phyloP scores from a whole-genome alignment of 1,284 basidiomycete species.

The Sporisorium sorghi region DNA sequence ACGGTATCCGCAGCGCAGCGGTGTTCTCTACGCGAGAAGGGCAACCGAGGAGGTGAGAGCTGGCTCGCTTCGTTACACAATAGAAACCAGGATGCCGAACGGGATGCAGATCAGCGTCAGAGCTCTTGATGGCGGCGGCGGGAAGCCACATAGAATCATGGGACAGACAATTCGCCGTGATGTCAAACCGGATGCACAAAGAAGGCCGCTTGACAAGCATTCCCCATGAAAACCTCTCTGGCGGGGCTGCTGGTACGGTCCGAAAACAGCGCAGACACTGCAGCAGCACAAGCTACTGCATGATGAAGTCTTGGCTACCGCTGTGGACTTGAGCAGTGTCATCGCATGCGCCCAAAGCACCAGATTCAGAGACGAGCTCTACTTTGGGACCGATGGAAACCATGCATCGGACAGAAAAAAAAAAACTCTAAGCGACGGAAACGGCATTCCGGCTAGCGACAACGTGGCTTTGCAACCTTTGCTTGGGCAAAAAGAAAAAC shows the following conservation, averaged over 20 bases:
- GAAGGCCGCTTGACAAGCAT: not conserved
- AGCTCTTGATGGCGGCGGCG: not conserved
- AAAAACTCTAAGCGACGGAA: slow-evolving; percentile 6
- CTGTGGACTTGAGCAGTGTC: not conserved
- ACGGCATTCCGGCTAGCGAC: not conserved
- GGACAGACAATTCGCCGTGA: not conserved
- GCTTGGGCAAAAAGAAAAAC: not conserved
- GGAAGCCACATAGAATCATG: not conserved
- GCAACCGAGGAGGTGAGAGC: not conserved
- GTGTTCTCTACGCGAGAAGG: not conserved
- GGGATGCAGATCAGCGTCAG: slow-evolving; percentile 9
- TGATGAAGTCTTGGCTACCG: not conserved
- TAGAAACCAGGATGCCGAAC: not conserved
- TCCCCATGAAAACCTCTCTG: not conserved
- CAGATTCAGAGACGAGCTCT: not conserved
- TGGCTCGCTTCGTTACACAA: too few species aligned
- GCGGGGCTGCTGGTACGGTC: too few species aligned
- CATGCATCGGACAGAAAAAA: not conserved
- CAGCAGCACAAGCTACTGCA: not conserved
- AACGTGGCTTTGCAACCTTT: too few species aligned
- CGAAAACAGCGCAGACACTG: too few species aligned
- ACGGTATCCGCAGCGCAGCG: not conserved
- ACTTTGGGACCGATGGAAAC: not conserved
- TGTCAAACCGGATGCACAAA: too few species aligned
- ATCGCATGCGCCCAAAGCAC: not conserved